Base-by-base conservation (phyloP, 2,329 filamentous ascomycete genomes). In the Diaporthe amygdali region DNA sequence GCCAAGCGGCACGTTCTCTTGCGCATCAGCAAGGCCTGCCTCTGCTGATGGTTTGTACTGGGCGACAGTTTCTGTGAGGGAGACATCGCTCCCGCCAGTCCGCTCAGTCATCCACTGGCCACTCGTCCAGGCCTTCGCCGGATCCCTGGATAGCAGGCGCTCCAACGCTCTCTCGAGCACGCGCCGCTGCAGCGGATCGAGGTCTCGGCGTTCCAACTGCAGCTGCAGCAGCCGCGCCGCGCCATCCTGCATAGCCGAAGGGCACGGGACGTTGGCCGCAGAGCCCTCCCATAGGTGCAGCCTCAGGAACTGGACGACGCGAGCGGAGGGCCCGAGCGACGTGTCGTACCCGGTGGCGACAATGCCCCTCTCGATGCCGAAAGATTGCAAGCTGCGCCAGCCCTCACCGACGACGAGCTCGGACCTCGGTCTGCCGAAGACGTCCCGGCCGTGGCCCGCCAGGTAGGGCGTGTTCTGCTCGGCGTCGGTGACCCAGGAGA, bases 41-140 rank as follows among this genome's bases (percentile, higher is more conserved):
- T 69, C 10, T 77, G 76, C 0, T 69, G 39, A 72, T 6, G 77
- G 76, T 27, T 74, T 32, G 70, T 76, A 75, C 22, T 72, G 79
- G 4, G 91, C 90, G 5, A 88, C 80, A 0, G 92, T 94, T 79
- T 94, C 92, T 0, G 90, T 93, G 46, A 87, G 85, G 4, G 89
- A 89, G 1, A 94, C 90, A 75, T 94, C 92, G 73, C 90, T 92
- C 0, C 92, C 92, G 2, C 92, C 92, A 0, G 86, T 85, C 2
- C 92, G 85, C 75, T 94, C 92, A 0, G 92, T 94, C 92, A 94
- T 94, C 92, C 92, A 94, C 78, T 94, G 92, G 0, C 92, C 92
- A 49, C 88, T 92, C 0, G 91, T 94, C 92, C 92, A 94, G 0
- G 89, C 88, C 22, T 80, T 74, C 0, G 76, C 68, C 0, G 84